These are phyloP conservation scores for Stagonosporopsis chrysanthemi DNA, from an alignment of 2,329 filamentous ascomycete species.

Conservation along the genomic window DNA sequence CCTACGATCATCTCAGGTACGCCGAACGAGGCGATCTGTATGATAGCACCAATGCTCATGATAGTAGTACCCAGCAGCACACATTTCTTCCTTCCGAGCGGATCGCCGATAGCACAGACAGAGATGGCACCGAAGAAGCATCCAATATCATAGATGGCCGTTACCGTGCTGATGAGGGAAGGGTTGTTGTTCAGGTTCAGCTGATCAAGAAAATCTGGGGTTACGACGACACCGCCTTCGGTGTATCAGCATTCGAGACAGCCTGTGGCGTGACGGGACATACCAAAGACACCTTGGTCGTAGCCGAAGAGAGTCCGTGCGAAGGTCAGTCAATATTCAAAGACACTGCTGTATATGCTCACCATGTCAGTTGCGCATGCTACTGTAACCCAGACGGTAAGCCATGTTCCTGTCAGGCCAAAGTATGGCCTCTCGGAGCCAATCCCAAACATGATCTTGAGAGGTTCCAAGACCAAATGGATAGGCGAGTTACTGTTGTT, in stretches of 20 bases:
- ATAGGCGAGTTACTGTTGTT: background rate
- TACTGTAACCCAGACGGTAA: conserved; percentile 64
- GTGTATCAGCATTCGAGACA: background rate
- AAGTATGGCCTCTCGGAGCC: conserved; percentile 56
- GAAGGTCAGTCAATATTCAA: conserved; percentile 24
- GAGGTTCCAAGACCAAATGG: background rate
- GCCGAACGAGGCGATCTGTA: conserved; percentile 57
- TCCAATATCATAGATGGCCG: conserved; percentile 66
- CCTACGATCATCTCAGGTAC: conserved; percentile 60
- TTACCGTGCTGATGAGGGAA: conserved; percentile 57
- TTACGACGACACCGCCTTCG: conserved; percentile 62
- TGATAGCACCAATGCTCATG: conserved; percentile 58
- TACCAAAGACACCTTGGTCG: conserved; percentile 62
- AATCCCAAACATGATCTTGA: conserved; percentile 20
- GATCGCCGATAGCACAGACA: conserved; percentile 56
- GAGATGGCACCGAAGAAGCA: conserved; percentile 65
- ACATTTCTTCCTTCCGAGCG: conserved; percentile 57
- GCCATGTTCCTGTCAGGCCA: conserved; percentile 62
- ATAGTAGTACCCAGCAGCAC: conserved; percentile 58
- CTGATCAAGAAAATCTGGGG: conserved; percentile 59
- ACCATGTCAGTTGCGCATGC: conserved; percentile 35
- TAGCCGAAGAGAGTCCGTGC: conserved; percentile 46
- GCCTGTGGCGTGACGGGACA: background rate
- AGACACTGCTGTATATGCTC: background rate
- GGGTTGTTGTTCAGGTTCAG: conserved; percentile 55